phyloP scores from a whole-genome alignment of 2,329 filamentous ascomycete species.

The Xylariaceae sp. region DNA sequence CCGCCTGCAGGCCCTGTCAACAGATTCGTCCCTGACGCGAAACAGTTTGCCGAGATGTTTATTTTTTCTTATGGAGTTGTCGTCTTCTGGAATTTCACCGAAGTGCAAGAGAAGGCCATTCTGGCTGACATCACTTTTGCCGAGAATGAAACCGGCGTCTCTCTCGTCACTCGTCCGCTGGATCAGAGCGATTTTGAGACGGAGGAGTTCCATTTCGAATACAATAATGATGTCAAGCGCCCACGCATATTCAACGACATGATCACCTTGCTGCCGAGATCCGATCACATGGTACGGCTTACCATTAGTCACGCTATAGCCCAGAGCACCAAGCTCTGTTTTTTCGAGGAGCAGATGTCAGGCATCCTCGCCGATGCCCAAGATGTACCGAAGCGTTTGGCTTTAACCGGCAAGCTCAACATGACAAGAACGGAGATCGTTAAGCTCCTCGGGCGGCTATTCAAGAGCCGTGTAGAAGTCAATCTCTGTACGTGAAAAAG shows the following conservation, averaged over 20 bases:
- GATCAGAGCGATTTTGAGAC: conserved; percentile 92
- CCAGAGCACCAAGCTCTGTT: conserved; percentile 92
- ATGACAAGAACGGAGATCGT: conserved; percentile 92
- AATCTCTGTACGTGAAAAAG: conserved; percentile 73
- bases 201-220: conserved; percentile 98
- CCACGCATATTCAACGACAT: conserved; percentile 98
- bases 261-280: conserved; percentile 87
- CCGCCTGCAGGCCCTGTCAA: conserved; percentile 41
- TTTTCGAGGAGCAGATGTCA: conserved; percentile 95
- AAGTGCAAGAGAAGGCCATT: conserved; percentile 92
- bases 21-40: conserved; percentile 62
- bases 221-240: conserved; percentile 77
- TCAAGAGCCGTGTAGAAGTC: conserved; percentile 92
- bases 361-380: conserved; percentile 91
- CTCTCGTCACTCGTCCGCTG: conserved; percentile 72
- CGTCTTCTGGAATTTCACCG: conserved; percentile 98
- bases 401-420: conserved; percentile 81
- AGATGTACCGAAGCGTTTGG: conserved; percentile 82
- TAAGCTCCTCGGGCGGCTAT: conserved; percentile 81
- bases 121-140: conserved; percentile 92
- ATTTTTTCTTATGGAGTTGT: conserved; percentile 96
- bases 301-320: conserved; percentile 96
- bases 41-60: conserved; percentile 90
- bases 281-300: conserved; percentile 97
- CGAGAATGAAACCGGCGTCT: conserved; percentile 55